Percentiles rank a stretch among this genome's conserved stretches.
These are phyloP conservation scores for Linnemannia hyalina DNA, from an alignment of 192 early-diverging fungal species.

Conservation along the genomic window DNA sequence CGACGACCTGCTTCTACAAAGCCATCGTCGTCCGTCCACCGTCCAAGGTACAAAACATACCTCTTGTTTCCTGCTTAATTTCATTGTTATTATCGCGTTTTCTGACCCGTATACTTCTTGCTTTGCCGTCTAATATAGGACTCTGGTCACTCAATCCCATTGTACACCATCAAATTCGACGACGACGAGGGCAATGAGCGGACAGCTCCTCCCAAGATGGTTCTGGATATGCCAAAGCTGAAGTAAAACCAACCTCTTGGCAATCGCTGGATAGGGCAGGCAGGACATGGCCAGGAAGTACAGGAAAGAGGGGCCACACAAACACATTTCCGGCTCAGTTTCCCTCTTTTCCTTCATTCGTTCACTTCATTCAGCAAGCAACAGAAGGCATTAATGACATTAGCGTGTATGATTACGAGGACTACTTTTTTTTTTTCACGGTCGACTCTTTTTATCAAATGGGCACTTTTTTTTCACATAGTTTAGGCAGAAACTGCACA, in stretches of 20 bases:
- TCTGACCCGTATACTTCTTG: not conserved
- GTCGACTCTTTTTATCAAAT: not conserved
- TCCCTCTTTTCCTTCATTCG: not conserved
- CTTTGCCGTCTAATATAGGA: slow-evolving; percentile 7
- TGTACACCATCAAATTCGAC: slow-evolving; percentile 53
- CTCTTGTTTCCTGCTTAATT: not conserved
- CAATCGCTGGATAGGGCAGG: not conserved
- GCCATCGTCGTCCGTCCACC: slow-evolving; percentile 62
- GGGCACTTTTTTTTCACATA: not conserved
- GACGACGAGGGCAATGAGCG: slow-evolving; percentile 54
- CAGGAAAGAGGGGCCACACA: too few relatives aligned
- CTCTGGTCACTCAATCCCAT: slow-evolving; percentile 26
- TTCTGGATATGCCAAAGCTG: slow-evolving; percentile 51
- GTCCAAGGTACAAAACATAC: slow-evolving; percentile 54
- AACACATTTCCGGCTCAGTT: not conserved
- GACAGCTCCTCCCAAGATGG: slow-evolving; percentile 51
- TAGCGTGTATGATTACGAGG: not conserved
- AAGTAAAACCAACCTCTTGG: slow-evolving; percentile 13
- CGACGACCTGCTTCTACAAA: slow-evolving; percentile 71
- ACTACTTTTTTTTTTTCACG: not conserved
- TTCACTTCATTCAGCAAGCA: too few relatives aligned
- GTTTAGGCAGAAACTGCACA: not conserved
- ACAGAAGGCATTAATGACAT: not conserved
- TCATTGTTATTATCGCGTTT: not conserved
- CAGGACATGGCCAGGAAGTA: not conserved